Base-by-base conservation (phyloP, 164 flowering plant genomes). In the Magnolia kwangsiensis region DNA sequence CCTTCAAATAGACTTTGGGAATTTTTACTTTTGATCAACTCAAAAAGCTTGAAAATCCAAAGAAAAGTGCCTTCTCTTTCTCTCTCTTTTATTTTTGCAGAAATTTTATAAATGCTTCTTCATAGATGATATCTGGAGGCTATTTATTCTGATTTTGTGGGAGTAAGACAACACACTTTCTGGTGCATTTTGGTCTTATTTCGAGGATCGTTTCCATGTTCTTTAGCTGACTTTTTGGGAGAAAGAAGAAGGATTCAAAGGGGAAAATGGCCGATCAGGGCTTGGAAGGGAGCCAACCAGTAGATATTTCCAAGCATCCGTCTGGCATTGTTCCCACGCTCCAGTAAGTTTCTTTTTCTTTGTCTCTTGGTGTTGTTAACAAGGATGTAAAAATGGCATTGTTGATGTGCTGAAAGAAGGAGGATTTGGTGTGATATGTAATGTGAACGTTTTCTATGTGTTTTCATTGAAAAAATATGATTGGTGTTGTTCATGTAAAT, bases 271-370 rank as follows among this genome's bases (percentile, higher is more conserved):
- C 73, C 1, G 75, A 75, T 71, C 78, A 79, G 59, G 72, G n/a
- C 29, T 67, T 72, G 78, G 81, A 79, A 67, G 78, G 81, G 71
- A 75, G 75, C 68, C 81, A 79, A 70, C 81, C 81, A 51, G 81
- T 79, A 11, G 81, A 79, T 72, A 72, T 79, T 27, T 71, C 81
- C 45, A 79, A 75, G 78, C 81, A 79, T 72, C 81, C 81, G 0
- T 75, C 81, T 51, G 81, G 81, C 37, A 79, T 79, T 70, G 81
- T 79, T 63, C 81, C 81, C 9, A 79, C 78, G 8, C 72, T 79
- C 7, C 81, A 79, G 81, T 79, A 72, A 75, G 81, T 63, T 7
- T 69, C 2, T 67, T 19, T 20, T 49, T 70, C 13, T 70, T 45
- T 7, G 18, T 55, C 10, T 55, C 61, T 55, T 55, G 61, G 16